Percentiles rank a stretch among this genome's conserved stretches.
Conservation (phyloP, 148 eudicot species). For the Nepenthes mirabilis region DNA sequence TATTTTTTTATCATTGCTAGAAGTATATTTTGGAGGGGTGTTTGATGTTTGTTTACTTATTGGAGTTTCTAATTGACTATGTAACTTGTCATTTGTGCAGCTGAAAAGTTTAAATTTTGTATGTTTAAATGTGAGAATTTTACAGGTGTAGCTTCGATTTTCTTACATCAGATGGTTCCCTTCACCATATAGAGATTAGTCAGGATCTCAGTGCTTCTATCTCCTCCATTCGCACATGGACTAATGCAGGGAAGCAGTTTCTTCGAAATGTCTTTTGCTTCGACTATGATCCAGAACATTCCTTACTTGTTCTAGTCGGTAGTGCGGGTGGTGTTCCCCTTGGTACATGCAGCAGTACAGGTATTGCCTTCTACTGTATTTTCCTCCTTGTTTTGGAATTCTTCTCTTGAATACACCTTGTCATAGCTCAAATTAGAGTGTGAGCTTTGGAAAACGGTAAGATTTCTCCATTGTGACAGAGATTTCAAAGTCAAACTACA, state of each 20-base stretch:
- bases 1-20: constrained; percentile 6
- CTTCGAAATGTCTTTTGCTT: constrained; percentile 41
- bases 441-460: not conserved
- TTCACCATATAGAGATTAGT: constrained; percentile 71
- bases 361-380: constrained; percentile 18
- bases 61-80: not conserved
- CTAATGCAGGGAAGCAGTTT: constrained; percentile 30
- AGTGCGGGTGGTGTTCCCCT: constrained; percentile 25
- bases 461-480: too few species aligned
- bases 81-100: not conserved
- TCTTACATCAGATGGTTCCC: constrained; percentile 67
- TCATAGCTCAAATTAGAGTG: not conserved
- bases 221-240: constrained; percentile 36
- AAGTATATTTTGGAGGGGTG: not conserved
- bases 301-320: constrained; percentile 62
- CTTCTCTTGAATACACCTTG: not conserved
- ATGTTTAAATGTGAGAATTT: constrained; percentile 14
- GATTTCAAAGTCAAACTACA: too few species aligned
- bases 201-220: constrained; percentile 69
- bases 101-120: not conserved
- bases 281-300: constrained; percentile 41
- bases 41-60: not conserved
- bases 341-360: constrained; percentile 22
- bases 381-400: not conserved
- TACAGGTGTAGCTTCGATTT: constrained; percentile 76